phyloP scores from a whole-genome alignment of 495 filamentous ascomycete genomes.

The Tuber brumale region DNA sequence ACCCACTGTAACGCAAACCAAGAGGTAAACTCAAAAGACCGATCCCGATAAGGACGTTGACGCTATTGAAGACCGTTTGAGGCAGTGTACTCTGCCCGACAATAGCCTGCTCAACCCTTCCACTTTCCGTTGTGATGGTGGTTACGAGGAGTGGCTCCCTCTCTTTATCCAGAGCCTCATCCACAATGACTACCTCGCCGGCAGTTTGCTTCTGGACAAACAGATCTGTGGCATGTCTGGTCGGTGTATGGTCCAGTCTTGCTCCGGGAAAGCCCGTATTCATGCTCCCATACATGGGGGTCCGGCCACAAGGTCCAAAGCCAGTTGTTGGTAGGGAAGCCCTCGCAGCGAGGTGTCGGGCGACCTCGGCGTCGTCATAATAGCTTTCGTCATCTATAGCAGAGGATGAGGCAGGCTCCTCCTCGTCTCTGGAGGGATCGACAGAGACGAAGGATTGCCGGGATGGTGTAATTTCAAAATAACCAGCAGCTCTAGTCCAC shows the following conservation, averaged over 20 bases:
- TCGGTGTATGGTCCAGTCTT: conserved; percentile 59
- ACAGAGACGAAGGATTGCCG: conserved; percentile 62
- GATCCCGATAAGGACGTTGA: conserved; percentile 90
- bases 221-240: conserved; percentile 59
- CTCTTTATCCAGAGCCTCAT: conserved; percentile 58
- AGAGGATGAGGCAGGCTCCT: conserved; percentile 43
- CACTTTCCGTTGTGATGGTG: conserved; percentile 77
- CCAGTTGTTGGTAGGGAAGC: conserved; percentile 8
- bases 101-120: conserved; percentile 71
- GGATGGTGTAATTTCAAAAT: conserved; percentile 74
- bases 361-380: conserved; percentile 32
- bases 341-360: conserved; percentile 8
- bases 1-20: conserved; percentile 82
- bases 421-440: conserved; percentile 45
- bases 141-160: conserved; percentile 75
- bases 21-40: conserved; percentile 84
- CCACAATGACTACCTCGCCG: conserved; percentile 44
- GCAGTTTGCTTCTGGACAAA: conserved; percentile 56
- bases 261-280: conserved; percentile 26
- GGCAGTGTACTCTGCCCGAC: conserved; percentile 88
- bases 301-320: conserved; percentile 31
- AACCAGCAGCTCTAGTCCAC: conserved; percentile 86
- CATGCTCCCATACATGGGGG: conserved; percentile 20
- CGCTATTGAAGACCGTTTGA: conserved; percentile 94
- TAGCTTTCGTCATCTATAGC: conserved; percentile 36